Evolutionary conservation across 306 rosid species (phyloP).

Genomic region (Malus orientalis): DNA sequence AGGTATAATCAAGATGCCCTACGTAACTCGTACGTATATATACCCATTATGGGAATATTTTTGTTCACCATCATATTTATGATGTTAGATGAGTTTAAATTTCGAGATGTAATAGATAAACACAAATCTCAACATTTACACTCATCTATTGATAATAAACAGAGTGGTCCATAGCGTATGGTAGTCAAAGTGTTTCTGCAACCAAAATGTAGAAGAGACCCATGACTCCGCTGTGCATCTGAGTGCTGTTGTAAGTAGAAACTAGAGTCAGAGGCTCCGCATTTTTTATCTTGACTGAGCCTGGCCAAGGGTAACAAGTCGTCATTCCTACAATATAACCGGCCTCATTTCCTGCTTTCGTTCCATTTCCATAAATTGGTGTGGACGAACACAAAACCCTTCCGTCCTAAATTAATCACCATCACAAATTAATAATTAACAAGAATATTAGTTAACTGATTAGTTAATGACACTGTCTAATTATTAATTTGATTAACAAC

Average conservation of each 20-base stretch:
- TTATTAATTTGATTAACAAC: neutral
- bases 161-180: no score
- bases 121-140: no score
- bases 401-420: slow-evolving; percentile 50
- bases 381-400: slow-evolving; percentile 56
- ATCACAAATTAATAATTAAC: neutral
- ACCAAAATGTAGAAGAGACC: slow-evolving; percentile 61
- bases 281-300: slow-evolving; percentile 47
- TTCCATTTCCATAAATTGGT: slow-evolving; percentile 60
- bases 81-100: no score
- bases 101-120: no score
- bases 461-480: neutral
- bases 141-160: no score
- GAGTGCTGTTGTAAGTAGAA: slow-evolving; percentile 38
- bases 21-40: no score
- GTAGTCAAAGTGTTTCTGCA: slow-evolving; percentile 25
- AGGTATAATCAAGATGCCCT: no score
- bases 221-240: slow-evolving; percentile 62
- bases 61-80: no score
- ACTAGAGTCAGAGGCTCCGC: slow-evolving; percentile 47
- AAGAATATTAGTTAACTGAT: neutral
- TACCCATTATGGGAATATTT: no score
- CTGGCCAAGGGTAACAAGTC: slow-evolving; percentile 61
- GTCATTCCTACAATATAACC: slow-evolving; percentile 72
- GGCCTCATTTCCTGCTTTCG: slow-evolving; percentile 57